These are phyloP conservation scores for Akanthomyces lecanii DNA, from an alignment of 2,329 filamentous ascomycete species.

Conservation along the genomic window DNA sequence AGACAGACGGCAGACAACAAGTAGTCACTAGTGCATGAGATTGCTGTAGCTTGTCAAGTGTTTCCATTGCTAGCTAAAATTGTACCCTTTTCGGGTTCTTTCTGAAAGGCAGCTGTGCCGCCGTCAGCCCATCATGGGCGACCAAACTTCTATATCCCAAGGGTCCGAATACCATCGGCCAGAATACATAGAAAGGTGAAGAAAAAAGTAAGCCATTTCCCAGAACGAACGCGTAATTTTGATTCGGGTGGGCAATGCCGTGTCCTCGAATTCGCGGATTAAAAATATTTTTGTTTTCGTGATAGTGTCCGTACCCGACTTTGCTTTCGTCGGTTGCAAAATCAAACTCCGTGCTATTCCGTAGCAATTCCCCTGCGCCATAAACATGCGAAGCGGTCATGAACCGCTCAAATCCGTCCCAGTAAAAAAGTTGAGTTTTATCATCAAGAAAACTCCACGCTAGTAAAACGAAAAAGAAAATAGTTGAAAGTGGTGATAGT, in stretches of 20 bases:
- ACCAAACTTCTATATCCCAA: conserved; percentile 13
- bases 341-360: conserved; percentile 13
- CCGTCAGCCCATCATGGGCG: background rate
- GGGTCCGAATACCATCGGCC: conserved; percentile 1
- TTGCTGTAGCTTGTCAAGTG: conserved; percentile 4
- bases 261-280: background rate
- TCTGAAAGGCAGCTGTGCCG: background rate
- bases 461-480: conserved; percentile 9
- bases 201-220: background rate
- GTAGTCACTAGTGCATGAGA: background rate
- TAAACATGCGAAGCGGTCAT: conserved; percentile 15
- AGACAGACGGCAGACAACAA: too few relatives aligned
- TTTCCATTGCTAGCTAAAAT: conserved; percentile 16
- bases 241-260: background rate
- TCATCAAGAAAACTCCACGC: conserved; percentile 18
- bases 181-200: conserved; percentile 7
- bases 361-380: conserved; percentile 9
- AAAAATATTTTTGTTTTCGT: conserved; percentile 14
- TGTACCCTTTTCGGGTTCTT: background rate
- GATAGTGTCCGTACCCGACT: background rate
- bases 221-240: conserved; percentile 5
- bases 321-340: conserved; percentile 3
- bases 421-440: background rate
- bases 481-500: background rate
- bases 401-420: conserved; percentile 9